phyloP scores from a whole-genome alignment of 2,329 filamentous ascomycete species.

The Davidsoniella virescens region DNA sequence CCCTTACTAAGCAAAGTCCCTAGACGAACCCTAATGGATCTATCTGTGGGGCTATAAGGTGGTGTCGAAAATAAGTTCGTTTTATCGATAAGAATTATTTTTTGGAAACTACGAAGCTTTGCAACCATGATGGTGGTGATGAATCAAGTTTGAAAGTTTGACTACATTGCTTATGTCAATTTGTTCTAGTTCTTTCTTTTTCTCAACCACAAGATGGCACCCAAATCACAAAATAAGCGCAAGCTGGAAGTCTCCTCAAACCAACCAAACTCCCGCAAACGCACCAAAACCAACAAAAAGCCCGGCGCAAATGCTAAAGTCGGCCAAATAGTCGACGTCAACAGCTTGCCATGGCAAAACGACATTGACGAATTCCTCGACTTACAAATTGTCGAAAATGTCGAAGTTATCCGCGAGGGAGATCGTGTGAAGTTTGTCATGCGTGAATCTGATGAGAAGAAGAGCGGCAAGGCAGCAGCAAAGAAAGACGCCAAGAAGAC shows the following conservation, averaged over 20 bases:
- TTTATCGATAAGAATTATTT: too few species aligned
- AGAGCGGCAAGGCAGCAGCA: constrained; percentile 44
- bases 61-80: too few species aligned
- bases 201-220: not conserved
- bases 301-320: constrained; percentile 17
- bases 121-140: too few species aligned
- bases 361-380: constrained; percentile 92
- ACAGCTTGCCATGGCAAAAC: constrained; percentile 44
- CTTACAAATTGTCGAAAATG: constrained; percentile 78
- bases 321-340: constrained; percentile 23
- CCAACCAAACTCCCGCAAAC: constrained; percentile 3
- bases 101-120: too few species aligned
- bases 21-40: too few species aligned
- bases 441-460: constrained; percentile 28
- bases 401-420: constrained; percentile 62
- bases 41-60: too few species aligned
- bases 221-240: constrained; percentile 6
- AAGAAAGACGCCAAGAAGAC: constrained; percentile 12
- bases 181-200: too few species aligned
- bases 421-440: constrained; percentile 40
- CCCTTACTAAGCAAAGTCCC: too few species aligned
- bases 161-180: too few species aligned
- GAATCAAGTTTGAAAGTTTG: too few species aligned
- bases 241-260: not conserved
- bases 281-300: constrained; percentile 8